Evolutionary conservation across 2,329 filamentous ascomycete genomes (phyloP).

Genomic region (Conoideocrella luteorostrata): DNA sequence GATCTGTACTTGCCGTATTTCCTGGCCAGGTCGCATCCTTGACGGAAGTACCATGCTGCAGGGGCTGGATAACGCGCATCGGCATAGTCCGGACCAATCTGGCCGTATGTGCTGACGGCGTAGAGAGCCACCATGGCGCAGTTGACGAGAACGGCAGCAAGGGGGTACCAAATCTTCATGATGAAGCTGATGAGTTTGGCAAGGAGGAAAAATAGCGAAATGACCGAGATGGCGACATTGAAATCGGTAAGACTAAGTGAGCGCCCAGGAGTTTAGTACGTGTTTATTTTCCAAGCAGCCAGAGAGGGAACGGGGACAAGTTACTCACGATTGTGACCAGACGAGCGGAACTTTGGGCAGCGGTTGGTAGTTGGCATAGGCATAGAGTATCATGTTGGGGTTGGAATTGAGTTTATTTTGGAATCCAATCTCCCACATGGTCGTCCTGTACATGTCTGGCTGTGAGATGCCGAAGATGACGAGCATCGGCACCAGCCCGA

Average conservation of each 20-base stretch:
- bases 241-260: constrained; percentile 59
- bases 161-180: constrained; percentile 64
- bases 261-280: background rate
- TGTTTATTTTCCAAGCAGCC: background rate
- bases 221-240: constrained; percentile 70
- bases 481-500: constrained; percentile 57
- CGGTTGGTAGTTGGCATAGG: constrained; percentile 63
- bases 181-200: constrained; percentile 63
- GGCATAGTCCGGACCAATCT: constrained; percentile 66
- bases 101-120: constrained; percentile 59
- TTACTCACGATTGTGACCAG: constrained; percentile 65
- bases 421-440: constrained; percentile 66
- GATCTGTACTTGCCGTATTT: constrained; percentile 47
- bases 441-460: constrained; percentile 65
- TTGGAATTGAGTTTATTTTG: constrained; percentile 69
- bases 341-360: constrained; percentile 59
- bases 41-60: constrained; percentile 68
- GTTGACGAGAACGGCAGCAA: constrained; percentile 56
- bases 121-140: constrained; percentile 54
- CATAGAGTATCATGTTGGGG: constrained; percentile 62
- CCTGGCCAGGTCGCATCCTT: constrained; percentile 58
- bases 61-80: constrained; percentile 56
- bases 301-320: background rate
- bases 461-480: constrained; percentile 68
- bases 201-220: constrained; percentile 70